Percentiles rank a stretch among this genome's conserved stretches.
Evolutionary conservation across 352 stramenopile genomes (phyloP).

Genomic region (Nothophytophthora sp.): DNA sequence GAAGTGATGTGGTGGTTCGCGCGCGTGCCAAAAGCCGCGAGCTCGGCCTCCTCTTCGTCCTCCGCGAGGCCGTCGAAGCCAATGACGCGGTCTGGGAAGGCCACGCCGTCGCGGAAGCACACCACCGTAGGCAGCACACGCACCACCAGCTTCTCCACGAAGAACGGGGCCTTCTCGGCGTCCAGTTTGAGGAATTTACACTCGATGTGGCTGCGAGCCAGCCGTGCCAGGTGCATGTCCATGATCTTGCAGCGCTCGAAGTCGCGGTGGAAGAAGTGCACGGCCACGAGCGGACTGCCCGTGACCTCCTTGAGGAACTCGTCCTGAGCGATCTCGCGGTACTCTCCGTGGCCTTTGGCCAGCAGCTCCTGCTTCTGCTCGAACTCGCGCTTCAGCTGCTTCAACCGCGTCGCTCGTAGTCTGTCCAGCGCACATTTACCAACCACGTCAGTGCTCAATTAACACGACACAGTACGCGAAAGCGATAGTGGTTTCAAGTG

Average conservation of each 20-base stretch:
- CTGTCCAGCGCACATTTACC: constrained; percentile 21
- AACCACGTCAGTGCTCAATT: background rate
- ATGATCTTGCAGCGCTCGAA: constrained; percentile 98
- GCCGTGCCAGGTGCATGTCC: constrained; percentile 86
- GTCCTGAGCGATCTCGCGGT: constrained; percentile 94
- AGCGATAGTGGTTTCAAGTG: background rate
- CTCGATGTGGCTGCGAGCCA: constrained; percentile 79
- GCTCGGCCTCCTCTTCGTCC: constrained; percentile 62
- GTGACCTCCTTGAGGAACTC: constrained; percentile 96
- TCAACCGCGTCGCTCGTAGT: constrained; percentile 81
- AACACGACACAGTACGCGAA: background rate
- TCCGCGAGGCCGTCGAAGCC: constrained; percentile 94
- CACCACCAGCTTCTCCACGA: constrained; percentile 93
- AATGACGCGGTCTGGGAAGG: constrained; percentile 85
- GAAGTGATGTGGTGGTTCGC: constrained; percentile 40
- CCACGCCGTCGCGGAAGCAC: constrained; percentile 92
- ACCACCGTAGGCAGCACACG: constrained; percentile 94
- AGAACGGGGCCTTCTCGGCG: constrained; percentile 94
- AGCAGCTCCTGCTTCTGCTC: constrained; percentile 62
- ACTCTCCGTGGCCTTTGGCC: constrained; percentile 79
- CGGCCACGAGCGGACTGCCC: constrained; percentile 71
- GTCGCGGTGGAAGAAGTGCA: constrained; percentile 97
- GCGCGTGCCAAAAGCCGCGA: constrained; percentile 38
- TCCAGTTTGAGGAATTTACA: constrained; percentile 96
- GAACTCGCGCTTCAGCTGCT: constrained; percentile 64